Percentiles rank a stretch among this genome's conserved stretches.
Conservation (phyloP, 345 rosid species). For the Nephelium lappaceum region DNA sequence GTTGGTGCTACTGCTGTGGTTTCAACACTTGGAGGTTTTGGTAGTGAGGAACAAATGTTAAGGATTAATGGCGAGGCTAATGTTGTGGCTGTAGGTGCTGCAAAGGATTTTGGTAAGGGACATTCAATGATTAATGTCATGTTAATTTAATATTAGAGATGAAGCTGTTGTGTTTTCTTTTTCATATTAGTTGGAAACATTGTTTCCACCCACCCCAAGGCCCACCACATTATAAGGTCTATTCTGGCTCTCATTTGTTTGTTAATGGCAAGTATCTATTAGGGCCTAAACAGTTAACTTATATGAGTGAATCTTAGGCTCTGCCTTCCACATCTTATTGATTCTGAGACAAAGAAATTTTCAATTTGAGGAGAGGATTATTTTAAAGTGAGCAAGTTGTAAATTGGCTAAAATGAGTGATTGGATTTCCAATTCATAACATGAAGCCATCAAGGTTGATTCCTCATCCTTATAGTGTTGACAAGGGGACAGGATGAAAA, state of each 20-base stretch:
- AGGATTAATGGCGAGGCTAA: constrained; percentile 93
- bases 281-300: neutral
- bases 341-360: constrained; percentile 1
- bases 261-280: neutral
- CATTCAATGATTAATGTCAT: constrained; percentile 11
- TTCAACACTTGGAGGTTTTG: constrained; percentile 93
- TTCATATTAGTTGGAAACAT: neutral
- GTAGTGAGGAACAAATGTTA: constrained; percentile 88
- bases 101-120: constrained; percentile 75
- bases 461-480: neutral
- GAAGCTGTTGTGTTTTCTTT: neutral
- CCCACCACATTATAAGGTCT: neutral
- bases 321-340: neutral
- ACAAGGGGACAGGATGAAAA: neutral
- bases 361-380: neutral
- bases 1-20: constrained; percentile 86
- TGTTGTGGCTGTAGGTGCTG: constrained; percentile 74
- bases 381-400: neutral
- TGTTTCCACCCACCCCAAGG: neutral
- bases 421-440: neutral
- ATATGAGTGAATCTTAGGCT: neutral
- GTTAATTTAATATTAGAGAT: neutral
- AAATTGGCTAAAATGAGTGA: neutral
- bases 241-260: neutral
- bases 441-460: neutral